Conservation (phyloP, 441 rosid genomes). For the Eruca vesicaria region DNA sequence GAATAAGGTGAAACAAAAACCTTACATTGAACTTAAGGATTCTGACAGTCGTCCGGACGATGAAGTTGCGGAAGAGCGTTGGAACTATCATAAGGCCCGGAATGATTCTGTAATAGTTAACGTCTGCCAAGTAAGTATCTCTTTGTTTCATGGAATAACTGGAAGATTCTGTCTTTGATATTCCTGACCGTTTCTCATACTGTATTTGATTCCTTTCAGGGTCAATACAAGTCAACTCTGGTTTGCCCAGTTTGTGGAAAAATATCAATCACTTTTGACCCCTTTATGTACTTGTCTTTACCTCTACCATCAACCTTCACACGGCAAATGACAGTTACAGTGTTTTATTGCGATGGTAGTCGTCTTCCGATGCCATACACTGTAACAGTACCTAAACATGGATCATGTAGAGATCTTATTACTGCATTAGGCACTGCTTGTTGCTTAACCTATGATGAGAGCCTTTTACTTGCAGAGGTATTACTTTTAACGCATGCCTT, state of each 20-base stretch:
- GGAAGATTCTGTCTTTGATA: slow-evolving; percentile 41
- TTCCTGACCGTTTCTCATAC: slow-evolving; percentile 47
- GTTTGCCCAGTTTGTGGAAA: slow-evolving; percentile 61
- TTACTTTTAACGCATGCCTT: background rate
- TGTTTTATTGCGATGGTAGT: slow-evolving; percentile 55
- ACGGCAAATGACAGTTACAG: slow-evolving; percentile 50
- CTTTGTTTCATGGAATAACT: too few relatives aligned
- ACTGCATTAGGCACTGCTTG: slow-evolving; percentile 52
- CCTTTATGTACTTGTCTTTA: slow-evolving; percentile 66
- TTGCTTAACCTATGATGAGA: slow-evolving; percentile 54
- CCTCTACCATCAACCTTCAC: slow-evolving; percentile 62
- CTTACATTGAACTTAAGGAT: slow-evolving; percentile 61
- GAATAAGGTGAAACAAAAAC: slow-evolving; percentile 62
- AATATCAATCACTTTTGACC: slow-evolving; percentile 65
- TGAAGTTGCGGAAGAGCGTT: slow-evolving; percentile 62
- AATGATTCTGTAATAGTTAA: slow-evolving; percentile 69
- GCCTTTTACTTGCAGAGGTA: slow-evolving; percentile 62
- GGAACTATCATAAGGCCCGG: slow-evolving; percentile 67
- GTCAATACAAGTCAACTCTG: slow-evolving; percentile 68
- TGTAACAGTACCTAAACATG: slow-evolving; percentile 56
- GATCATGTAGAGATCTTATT: slow-evolving; percentile 52
- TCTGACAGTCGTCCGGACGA: slow-evolving; percentile 56
- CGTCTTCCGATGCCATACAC: slow-evolving; percentile 54
- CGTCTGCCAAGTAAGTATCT: slow-evolving; percentile 54
- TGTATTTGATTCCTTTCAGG: slow-evolving; percentile 52